Evolutionary conservation across 129 eudicot species (phyloP), one percentile per base, ranked within the genome.

Genomic region (Pittosporum tobira): DNA sequence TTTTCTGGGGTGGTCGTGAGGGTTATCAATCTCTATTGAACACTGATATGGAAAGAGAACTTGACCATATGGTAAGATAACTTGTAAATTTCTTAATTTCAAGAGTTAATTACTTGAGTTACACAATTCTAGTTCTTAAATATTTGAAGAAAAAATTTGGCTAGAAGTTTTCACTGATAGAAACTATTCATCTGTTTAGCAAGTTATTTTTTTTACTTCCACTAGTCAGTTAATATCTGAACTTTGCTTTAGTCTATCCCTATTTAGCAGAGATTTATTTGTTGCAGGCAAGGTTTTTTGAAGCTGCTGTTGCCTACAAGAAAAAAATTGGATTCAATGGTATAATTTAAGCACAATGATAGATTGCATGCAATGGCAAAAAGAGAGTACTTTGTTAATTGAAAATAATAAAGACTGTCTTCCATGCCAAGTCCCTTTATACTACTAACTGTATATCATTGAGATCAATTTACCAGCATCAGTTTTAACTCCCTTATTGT

Each of bases 1-100:
- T 93, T 25, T 93, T 93, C 62, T 93, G 99, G 99, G 99, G 99
- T 21, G 99, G 99, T 71, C 96, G 99, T 51, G 99, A 93, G 46
- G 99, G 99, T 59, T 93, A 93, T 73, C 99, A 93, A 67, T 71
- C 91, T 59, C 99, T 93, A 70, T 61, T 93, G 45, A 93, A 93
- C 78, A 93, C 99, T 45, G 94, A 93, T 69, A 93, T 93, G 99
- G 99, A 79, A 71, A 83, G 85, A 79, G 99, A 93, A 65, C 96
- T 93, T 31, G 75, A 87, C 53, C 99, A 93, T 70, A 71, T 93
- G 99, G 99, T 93, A 76, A 52, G 66, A 48, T 49, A 34, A 6
- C 14, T 15, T 4, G 10, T 47, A 2, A 48, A 36, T 51, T 47
- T 18, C 15, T 9, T 24, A n/a, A 28, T 65, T 21, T 25, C 8